These are phyloP conservation scores for Heracleum sosnowskyi DNA, from an alignment of 129 eudicot genomes.

Conservation along the genomic window DNA sequence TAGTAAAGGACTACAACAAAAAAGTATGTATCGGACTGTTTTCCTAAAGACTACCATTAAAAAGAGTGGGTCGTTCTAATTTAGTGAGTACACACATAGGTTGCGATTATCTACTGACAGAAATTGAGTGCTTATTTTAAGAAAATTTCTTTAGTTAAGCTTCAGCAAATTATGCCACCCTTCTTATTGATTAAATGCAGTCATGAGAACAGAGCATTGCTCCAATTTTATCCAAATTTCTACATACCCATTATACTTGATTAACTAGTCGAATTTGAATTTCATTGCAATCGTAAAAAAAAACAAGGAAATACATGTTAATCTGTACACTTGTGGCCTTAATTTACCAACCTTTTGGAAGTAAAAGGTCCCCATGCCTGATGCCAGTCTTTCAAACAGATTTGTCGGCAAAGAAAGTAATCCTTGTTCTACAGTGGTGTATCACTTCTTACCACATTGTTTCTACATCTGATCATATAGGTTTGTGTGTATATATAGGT, in stretches of 20 bases:
- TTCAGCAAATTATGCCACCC: not conserved
- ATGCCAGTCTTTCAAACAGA: not conserved
- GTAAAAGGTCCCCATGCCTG: not conserved
- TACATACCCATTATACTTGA: not conserved
- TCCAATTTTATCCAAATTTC: not conserved
- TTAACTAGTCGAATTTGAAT: not conserved
- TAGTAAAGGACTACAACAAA: not conserved
- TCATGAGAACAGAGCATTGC: not conserved
- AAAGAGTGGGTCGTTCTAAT: too few relatives aligned
- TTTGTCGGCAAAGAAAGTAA: not conserved
- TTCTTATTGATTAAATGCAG: not conserved
- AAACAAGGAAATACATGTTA: not conserved
- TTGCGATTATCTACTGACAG: not conserved
- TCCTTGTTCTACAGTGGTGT: not conserved
- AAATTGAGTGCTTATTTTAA: not conserved
- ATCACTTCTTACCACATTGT: not conserved
- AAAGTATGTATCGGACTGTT: not conserved
- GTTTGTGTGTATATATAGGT: slow-evolving; percentile 8
- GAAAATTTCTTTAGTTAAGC: not conserved
- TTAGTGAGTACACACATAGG: not conserved
- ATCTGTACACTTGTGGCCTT: not conserved
- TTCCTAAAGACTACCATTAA: not conserved
- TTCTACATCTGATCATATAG: not conserved
- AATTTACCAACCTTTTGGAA: not conserved
- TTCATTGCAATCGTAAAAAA: not conserved